Evolutionary conservation across 2,329 filamentous ascomycete genomes (phyloP).

Genomic region (Aspergillus sp.): DNA sequence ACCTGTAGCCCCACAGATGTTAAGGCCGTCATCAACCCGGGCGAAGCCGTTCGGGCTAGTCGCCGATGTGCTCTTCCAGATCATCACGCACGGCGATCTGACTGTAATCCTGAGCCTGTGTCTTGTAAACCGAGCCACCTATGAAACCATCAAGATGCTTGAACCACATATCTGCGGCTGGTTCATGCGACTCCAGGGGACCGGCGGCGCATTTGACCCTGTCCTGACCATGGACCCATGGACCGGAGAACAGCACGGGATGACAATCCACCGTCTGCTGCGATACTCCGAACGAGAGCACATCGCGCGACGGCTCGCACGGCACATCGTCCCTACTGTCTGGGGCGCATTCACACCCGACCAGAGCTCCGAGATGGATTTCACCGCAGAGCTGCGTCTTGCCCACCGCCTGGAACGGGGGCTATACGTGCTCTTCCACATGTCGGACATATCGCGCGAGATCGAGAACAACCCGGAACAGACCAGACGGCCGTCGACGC

Average conservation of each 20-base stretch:
- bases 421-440: slow-evolving; percentile 27
- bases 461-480: slow-evolving; percentile 11
- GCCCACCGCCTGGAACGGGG: slow-evolving; percentile 25
- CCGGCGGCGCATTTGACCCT: slow-evolving; percentile 53
- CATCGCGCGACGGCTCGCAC: slow-evolving; percentile 19
- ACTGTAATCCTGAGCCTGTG: slow-evolving; percentile 20
- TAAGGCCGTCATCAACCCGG: slow-evolving; percentile 7
- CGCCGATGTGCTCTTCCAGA: slow-evolving; percentile 28
- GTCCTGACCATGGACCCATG: slow-evolving; percentile 46
- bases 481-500: slow-evolving; percentile 8
- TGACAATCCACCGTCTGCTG: slow-evolving; percentile 23
- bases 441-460: slow-evolving; percentile 24
- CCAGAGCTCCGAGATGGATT: slow-evolving; percentile 22
- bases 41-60: slow-evolving; percentile 20
- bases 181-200: slow-evolving; percentile 46
- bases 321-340: slow-evolving; percentile 25
- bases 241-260: slow-evolving; percentile 18
- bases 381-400: slow-evolving; percentile 24
- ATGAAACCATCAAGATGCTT: slow-evolving; percentile 23
- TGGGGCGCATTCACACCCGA: slow-evolving; percentile 26
- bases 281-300: slow-evolving; percentile 21
- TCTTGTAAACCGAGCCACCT: slow-evolving; percentile 25
- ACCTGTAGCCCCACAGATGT: slow-evolving; percentile 6
- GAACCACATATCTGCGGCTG: slow-evolving; percentile 26
- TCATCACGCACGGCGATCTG: slow-evolving; percentile 26